Evolutionary conservation across 2,329 filamentous ascomycete species (phyloP).

Genomic region (Calonectria leucothoes): DNA sequence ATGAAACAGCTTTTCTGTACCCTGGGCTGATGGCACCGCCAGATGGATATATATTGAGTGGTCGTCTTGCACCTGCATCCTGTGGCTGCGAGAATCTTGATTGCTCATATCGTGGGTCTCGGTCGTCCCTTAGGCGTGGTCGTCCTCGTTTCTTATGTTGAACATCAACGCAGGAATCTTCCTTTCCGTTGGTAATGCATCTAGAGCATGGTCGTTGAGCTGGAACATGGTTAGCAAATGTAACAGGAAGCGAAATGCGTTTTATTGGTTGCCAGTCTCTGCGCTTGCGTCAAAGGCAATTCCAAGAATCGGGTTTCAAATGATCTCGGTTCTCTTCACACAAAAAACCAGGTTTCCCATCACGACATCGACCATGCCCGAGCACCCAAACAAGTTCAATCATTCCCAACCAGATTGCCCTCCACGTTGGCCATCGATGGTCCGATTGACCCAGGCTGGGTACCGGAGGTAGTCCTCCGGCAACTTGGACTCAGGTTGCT

Average conservation of each 20-base stretch:
- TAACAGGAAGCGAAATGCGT: neutral
- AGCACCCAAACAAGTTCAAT: neutral
- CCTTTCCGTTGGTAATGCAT: constrained; percentile 81
- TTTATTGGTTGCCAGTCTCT: neutral
- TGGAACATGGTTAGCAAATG: constrained; percentile 53
- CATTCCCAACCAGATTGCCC: neutral
- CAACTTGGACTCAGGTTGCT: neutral
- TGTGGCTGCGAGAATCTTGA: constrained; percentile 58
- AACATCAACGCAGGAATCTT: constrained; percentile 84
- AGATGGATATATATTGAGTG: constrained; percentile 63
- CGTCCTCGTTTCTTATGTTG: constrained; percentile 88
- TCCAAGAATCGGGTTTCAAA: neutral
- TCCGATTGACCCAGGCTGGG: neutral
- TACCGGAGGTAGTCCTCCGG: neutral
- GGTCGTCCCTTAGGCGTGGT: constrained; percentile 80
- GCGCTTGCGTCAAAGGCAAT: neutral
- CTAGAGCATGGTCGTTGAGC: constrained; percentile 83
- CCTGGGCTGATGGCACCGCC: constrained; percentile 54
- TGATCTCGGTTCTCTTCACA: neutral
- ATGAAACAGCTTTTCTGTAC: constrained; percentile 61
- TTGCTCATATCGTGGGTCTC: constrained; percentile 68
- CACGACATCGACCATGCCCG: neutral
- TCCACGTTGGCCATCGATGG: neutral
- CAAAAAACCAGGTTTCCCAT: neutral
- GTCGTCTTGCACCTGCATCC: constrained; percentile 61